These are phyloP conservation scores for Plantago ovata DNA, from an alignment of 257 asterid genomes.

Conservation along the genomic window DNA sequence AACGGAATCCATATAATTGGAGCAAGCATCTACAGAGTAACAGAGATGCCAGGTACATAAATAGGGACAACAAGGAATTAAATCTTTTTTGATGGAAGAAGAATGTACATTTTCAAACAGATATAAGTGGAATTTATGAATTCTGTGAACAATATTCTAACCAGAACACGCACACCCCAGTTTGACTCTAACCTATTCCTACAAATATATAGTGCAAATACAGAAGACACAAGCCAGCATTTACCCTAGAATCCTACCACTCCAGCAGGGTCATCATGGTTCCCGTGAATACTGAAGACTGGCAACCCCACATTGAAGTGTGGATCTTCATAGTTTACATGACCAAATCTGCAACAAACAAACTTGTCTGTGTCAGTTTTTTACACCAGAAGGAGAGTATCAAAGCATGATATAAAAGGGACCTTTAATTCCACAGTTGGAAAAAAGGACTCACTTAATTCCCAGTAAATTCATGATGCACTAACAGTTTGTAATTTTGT, in stretches of 20 bases:
- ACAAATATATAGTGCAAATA: constrained; percentile 15
- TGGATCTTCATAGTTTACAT: constrained; percentile 98
- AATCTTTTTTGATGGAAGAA: constrained; percentile 1
- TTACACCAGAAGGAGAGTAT: constrained; percentile 5
- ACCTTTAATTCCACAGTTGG: too few species aligned
- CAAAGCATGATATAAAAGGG: not conserved
- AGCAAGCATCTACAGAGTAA: constrained; percentile 15
- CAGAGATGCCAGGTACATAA: constrained; percentile 11
- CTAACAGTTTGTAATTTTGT: not conserved
- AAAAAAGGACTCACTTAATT: too few species aligned
- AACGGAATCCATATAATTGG: constrained; percentile 14
- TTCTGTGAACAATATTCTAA: not conserved
- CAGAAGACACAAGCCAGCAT: constrained; percentile 25
- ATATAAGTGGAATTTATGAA: not conserved
- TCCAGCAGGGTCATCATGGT: constrained; percentile 99
- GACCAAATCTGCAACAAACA: constrained; percentile 71
- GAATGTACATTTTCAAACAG: not conserved
- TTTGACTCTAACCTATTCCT: not conserved
- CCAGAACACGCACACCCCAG: not conserved
- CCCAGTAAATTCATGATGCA: too few species aligned
- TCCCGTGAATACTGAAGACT: constrained; percentile 98
- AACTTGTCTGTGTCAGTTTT: constrained; percentile 15
- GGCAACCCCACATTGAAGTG: constrained; percentile 99
- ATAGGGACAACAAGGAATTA: constrained; percentile 9
- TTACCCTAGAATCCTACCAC: constrained; percentile 80